Evolutionary conservation across 345 rosid species (phyloP), one percentile per base, ranked within the genome.

Genomic region (Noccaea bulbosa): DNA sequence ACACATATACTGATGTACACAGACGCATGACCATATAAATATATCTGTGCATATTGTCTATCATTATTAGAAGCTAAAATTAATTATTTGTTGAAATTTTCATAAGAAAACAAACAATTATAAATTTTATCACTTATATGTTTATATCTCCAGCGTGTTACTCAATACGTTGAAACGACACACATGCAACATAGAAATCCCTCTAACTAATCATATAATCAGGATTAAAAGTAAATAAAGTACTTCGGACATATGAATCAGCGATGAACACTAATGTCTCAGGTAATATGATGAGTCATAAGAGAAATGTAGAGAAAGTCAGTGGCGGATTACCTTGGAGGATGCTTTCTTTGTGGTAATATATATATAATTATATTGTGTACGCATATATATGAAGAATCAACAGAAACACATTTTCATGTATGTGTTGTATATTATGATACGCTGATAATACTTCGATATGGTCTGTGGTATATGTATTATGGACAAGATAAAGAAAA

Each of bases 261-360:
- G 16, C 20, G 22, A 50, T 40, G 60, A 70, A 30, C 33, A 59
- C 20, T 22, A 59, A n/a, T 22, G 30, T 27, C 4, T 27, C 30
- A 2, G 30, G 30, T 27, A 27, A 27, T 27, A 27, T 27, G 30
- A 63, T 35, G 40, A 71, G 39, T 65, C 46, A 20, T 48, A 9
- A 56, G 66, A 48, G 6, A 58, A 32, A 41, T 49, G 77, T 40
- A 49, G 38, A 73, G 66, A 65, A 40, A 11, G 38, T 39, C 16
- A 47, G 16, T 47, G 27, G 49, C 55, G 27, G 52, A 30, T 56
- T 74, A 74, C 72, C 72, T 74, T 66, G 47, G 61, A 59, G 39
- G 52, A 49, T 43, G 61, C 43, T 58, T 41, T 50, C 46, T 34
- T 37, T 66, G 39, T 14, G 47, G 22, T 50, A n/a, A 20, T 14